Evolutionary conservation across 2,329 filamentous ascomycete species (phyloP), one percentile per base, ranked within the genome.

Genomic region (Lasiodiplodia gonubiensis): DNA sequence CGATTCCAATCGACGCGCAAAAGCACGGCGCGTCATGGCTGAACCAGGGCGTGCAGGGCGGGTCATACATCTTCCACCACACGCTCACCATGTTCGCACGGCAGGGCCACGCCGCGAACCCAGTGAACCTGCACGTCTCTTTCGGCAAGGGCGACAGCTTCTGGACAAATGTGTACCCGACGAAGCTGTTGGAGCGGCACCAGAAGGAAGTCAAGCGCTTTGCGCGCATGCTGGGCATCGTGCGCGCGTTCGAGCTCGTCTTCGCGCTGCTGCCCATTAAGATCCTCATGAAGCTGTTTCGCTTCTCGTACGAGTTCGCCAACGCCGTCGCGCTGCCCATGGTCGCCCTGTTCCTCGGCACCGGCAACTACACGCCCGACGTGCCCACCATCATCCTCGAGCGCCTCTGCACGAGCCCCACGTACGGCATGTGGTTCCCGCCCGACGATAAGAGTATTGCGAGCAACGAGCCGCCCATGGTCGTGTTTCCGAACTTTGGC

Each of bases 291-390:
- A 86, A 86, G 67, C 76, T 92, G 61, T 92, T 91, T 77, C 80
- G 87, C 67, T 92, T 93, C 78, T 89, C 83, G 67, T 83, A 86
- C 11, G 89, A 91, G 66, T 93, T 93, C 74, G 86, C 86, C 18
- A 89, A 92, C 72, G 88, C 87, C 42, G 89, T 93, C 77, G 88
- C 90, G 0, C 83, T 91, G 67, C 90, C 90, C 0, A 86, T 93
- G 75, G 86, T 92, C 37, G 90, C 90, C 0, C 80, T 93, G 1
- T 92, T 93, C 74, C 81, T 93, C 0, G 90, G 90, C 0, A 92
- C 90, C 6, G 90, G 90, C 1, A 93, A 93, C 71, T 89, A 91
- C 72, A 90, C 90, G 0, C 87, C 90, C 0, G 88, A 92, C 70
- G 90, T 93, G 0, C 88, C 90, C 0, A 86, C 85, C 51, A 89